Conservation (phyloP, 768 basidiomycete species). For the Rubroboletus satanas region DNA sequence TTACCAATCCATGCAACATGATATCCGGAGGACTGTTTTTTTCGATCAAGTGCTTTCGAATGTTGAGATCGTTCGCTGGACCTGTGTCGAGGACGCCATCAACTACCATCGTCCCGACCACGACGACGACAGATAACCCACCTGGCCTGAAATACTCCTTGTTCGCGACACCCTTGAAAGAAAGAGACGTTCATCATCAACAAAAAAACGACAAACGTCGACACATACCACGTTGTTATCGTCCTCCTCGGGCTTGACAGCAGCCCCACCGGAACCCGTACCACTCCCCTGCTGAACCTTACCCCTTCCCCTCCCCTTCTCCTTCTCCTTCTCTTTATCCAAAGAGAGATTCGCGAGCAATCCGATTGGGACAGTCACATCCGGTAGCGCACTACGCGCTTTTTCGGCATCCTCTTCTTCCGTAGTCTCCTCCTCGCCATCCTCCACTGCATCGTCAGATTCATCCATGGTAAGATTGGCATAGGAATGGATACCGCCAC, state of each 20-base stretch:
- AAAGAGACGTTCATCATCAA: not conserved
- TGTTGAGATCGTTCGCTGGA: constrained; percentile 66
- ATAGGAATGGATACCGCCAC: not conserved
- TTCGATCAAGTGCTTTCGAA: constrained; percentile 70
- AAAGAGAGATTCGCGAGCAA: constrained; percentile 70
- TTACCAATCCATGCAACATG: constrained; percentile 73
- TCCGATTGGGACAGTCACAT: constrained; percentile 70
- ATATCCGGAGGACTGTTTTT: constrained; percentile 80
- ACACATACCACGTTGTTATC: constrained; percentile 60
- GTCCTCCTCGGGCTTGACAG: constrained; percentile 40
- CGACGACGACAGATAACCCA: constrained; percentile 18
- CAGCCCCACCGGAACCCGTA: constrained; percentile 1
- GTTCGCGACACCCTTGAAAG: constrained; percentile 69
- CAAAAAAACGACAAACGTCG: not conserved
- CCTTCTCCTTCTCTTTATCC: constrained; percentile 47
- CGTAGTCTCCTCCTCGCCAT: constrained; percentile 29
- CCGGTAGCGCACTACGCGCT: constrained; percentile 52
- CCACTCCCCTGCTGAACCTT: constrained; percentile 30
- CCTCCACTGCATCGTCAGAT: constrained; percentile 38
- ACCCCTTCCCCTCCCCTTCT: constrained; percentile 37
- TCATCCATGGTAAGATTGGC: constrained; percentile 21
- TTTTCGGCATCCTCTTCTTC: constrained; percentile 45
- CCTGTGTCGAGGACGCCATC: constrained; percentile 34
- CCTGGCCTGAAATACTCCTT: constrained; percentile 79
- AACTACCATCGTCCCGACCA: not conserved